phyloP scores from a whole-genome alignment of 2,329 filamentous ascomycete species.

The Fonsecaea monophora region DNA sequence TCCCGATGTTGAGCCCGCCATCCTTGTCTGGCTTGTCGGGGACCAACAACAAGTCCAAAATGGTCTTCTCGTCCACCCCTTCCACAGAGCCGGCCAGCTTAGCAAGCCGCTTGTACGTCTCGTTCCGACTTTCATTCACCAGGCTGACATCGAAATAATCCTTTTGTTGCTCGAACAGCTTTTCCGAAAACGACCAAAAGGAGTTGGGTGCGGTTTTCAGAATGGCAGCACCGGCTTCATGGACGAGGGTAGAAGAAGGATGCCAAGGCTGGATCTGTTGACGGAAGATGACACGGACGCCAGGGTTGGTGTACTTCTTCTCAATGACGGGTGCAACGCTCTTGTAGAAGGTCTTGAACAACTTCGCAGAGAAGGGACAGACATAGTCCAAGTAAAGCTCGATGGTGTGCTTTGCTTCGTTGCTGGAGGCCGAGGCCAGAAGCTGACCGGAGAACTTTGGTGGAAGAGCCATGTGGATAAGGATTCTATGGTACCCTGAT shows the following conservation, averaged over 20 bases:
- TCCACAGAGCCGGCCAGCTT: conserved; percentile 71
- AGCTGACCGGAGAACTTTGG: conserved; percentile 65
- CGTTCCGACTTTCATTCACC: conserved; percentile 82
- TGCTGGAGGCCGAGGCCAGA: conserved; percentile 48
- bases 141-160: conserved; percentile 85
- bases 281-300: conserved; percentile 78
- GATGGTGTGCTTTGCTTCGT: conserved; percentile 59
- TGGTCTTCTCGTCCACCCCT: conserved; percentile 72
- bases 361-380: conserved; percentile 76
- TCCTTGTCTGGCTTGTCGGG: conserved; percentile 70
- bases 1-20: conserved; percentile 77
- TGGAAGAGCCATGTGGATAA: conserved; percentile 60
- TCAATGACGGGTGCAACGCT: conserved; percentile 70
- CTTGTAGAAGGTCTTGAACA: conserved; percentile 78
- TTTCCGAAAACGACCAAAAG: conserved; percentile 80
- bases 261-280: conserved; percentile 97
- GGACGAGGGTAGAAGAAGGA: conserved; percentile 74
- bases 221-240: conserved; percentile 82
- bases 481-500: background rate
- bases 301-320: conserved; percentile 61
- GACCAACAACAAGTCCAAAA: conserved; percentile 74
- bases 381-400: conserved; percentile 84
- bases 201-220: conserved; percentile 70
- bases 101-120: conserved; percentile 80
- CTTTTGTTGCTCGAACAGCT: conserved; percentile 72